Base-by-base conservation (phyloP, 75 land plant species). In the Cryptomeria japonica region DNA sequence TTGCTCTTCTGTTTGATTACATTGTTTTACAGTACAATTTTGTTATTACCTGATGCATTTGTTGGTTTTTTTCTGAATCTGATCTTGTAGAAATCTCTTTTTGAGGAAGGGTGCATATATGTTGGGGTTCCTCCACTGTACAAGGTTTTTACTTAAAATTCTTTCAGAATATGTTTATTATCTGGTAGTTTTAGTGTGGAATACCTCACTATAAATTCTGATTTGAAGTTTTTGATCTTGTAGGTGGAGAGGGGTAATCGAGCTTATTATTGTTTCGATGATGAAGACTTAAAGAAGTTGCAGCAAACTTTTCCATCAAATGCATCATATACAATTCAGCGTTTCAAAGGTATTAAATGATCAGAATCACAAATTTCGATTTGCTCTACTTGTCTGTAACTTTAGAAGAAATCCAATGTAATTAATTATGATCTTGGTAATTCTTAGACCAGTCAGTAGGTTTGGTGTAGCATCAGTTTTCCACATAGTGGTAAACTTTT, bases 201-300 rank as follows among this genome's bases (percentile, higher is more conserved):
- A 85, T 83, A 41, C 49, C 42, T 36, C 25, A 51, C 41, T 31
- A 58, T 36, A 31, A 58, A 31, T 64, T 34, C 36, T 73, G 87
- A 80, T 83, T 46, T 36, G 55, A 32, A 37, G 1, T 87, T 61
- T 10, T 51, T 46, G 2, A 78, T 42, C 84, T 19, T 32, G 75
- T 92, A 98, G 99, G 99, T 98, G 83, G 99, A 98, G 89, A 93
- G 99, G 86, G 99, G 99, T 22, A 96, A 92, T 78, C 99, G 96
- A 80, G 92, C 88, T 79, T 88, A 97, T 85, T 98, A 98, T 79
- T 98, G 99, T 85, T 98, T 94, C 79, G 90, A 94, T 88, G 99
- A 97, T 10, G 68, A 83, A 51, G 99, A 98, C 16, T 90, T 98
- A 39, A 93, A 94, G 83, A 90, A 76, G 42, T 86, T 97, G 22